Evolutionary conservation across 78 protist species (phyloP).

Genomic region (Tieghemostelium lacteum): DNA sequence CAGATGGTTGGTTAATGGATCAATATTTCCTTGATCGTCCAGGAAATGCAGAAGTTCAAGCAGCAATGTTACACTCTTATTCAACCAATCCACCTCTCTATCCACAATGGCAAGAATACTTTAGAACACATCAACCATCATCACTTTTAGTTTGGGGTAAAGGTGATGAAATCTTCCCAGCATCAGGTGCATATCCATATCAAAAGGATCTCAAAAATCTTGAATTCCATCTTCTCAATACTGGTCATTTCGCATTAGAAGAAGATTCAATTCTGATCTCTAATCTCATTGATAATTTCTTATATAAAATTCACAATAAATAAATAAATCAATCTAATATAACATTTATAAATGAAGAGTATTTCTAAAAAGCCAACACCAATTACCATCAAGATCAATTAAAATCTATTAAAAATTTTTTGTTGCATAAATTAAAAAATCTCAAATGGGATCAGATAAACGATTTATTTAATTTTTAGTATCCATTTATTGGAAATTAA

Average conservation of each 20-base stretch:
- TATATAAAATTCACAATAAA: no score
- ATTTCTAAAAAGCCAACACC: no score
- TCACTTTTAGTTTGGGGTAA: neutral
- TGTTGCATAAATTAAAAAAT: no score
- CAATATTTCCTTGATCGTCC: neutral
- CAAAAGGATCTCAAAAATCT: neutral
- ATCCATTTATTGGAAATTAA: no score
- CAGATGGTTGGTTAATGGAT: neutral
- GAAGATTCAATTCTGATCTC: no score
- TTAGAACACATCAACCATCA: neutral
- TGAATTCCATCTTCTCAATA: neutral
- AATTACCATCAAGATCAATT: no score
- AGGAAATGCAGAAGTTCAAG: neutral
- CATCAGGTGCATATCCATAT: conserved; percentile 1
- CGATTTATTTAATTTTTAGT: no score
- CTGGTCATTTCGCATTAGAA: conserved; percentile 13
- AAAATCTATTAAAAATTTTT: no score
- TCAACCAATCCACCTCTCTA: neutral
- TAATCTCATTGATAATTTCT: no score
- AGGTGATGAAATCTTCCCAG: neutral
- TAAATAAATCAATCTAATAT: no score
- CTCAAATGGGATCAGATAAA: no score
- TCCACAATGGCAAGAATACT: conserved; percentile 9
- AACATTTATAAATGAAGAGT: no score
- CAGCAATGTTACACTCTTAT: neutral